phyloP scores from a whole-genome alignment of 768 basidiomycete species.

The Naematelia aurantialba region DNA sequence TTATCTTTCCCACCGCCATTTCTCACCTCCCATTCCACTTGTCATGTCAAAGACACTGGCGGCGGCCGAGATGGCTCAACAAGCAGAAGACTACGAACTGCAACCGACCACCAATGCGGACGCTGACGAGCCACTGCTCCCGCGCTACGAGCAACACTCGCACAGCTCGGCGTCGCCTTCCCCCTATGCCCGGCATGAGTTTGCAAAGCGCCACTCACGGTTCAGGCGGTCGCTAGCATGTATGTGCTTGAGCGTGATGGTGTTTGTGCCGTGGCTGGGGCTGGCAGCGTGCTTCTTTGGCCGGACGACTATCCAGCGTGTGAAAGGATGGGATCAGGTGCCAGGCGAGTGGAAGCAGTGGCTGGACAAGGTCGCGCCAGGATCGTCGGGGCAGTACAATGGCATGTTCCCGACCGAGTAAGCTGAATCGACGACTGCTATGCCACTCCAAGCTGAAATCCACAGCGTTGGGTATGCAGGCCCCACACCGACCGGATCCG shows the following conservation, averaged over 20 bases:
- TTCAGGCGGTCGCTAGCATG: constrained; percentile 21
- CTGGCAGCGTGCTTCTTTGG: constrained; percentile 33
- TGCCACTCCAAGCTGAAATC: no score
- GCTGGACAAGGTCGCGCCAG: constrained; percentile 26
- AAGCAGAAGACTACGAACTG: constrained; percentile 40
- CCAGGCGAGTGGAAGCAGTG: constrained; percentile 38
- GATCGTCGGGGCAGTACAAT: constrained; percentile 12
- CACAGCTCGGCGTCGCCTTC: constrained; percentile 3
- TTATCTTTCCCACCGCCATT: not conserved
- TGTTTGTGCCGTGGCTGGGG: constrained; percentile 18
- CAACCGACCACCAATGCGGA: constrained; percentile 15
- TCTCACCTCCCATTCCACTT: constrained; percentile 3
- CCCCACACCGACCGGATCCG: constrained; percentile 46
- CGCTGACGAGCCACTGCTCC: constrained; percentile 31
- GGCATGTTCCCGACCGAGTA: constrained; percentile 47
- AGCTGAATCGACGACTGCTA: constrained; percentile 18
- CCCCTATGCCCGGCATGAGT: constrained; percentile 4
- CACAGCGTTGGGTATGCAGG: constrained; percentile 47
- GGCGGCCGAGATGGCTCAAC: not conserved
- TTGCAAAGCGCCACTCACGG: constrained; percentile 4
- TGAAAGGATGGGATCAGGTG: constrained; percentile 30
- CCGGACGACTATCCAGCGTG: constrained; percentile 14
- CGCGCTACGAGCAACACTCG: constrained; percentile 23
- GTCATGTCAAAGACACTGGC: not conserved
- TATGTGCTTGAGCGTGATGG: constrained; percentile 21